phyloP scores from a whole-genome alignment of 2,329 filamentous ascomycete genomes.

The Talaromyces sp. region DNA sequence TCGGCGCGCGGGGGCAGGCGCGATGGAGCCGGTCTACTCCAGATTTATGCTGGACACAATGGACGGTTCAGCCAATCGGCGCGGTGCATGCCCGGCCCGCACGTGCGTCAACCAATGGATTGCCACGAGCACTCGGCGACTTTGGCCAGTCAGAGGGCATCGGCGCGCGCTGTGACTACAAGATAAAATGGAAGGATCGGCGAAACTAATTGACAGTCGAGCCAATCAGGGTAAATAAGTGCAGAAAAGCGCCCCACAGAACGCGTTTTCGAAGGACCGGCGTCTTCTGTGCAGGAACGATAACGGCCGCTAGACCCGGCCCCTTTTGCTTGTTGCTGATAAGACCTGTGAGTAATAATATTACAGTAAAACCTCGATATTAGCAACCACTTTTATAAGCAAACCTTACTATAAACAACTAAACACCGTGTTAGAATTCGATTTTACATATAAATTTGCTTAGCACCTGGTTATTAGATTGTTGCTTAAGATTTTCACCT shows the following conservation, averaged over 20 bases:
- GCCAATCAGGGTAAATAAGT: too few species aligned
- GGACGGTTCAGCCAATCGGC: not conserved
- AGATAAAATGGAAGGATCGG: not conserved
- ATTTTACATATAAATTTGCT: too few species aligned
- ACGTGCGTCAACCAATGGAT: not conserved
- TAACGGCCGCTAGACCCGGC: not conserved
- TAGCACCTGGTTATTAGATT: too few species aligned
- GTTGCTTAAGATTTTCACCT: too few species aligned
- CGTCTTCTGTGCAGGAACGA: not conserved
- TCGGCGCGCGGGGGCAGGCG: not conserved
- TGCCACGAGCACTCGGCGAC: not conserved
- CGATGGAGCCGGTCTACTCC: not conserved
- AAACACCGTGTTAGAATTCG: too few species aligned
- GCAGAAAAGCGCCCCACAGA: too few species aligned
- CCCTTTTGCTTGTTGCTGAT: not conserved
- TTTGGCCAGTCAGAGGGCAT: not conserved
- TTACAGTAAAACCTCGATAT: not conserved
- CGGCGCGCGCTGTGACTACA: not conserved
- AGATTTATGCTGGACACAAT: not conserved
- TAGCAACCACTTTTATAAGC: too few species aligned
- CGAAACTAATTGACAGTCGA: not conserved
- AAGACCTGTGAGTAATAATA: not conserved
- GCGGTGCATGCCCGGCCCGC: not conserved
- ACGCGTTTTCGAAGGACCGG: not conserved
- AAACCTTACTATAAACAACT: too few species aligned